A percentile compares a stretch with the other conserved stretches of the same genome.
Evolutionary conservation across 169 alveolate species (phyloP).

Genomic region (Plasmodium reichenowi): DNA sequence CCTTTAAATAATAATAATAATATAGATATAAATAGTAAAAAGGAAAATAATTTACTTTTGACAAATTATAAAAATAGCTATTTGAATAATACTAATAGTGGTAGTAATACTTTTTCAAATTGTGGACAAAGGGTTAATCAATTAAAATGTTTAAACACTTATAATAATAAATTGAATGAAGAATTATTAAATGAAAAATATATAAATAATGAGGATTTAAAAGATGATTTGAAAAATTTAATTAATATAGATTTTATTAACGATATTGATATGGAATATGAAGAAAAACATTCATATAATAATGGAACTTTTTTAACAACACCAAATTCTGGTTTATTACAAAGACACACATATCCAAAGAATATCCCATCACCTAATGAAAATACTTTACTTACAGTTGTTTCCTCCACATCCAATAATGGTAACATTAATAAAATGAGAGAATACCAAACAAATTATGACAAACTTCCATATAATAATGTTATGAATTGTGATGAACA

Average conservation of each 20-base stretch:
- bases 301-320: neutral
- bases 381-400: constrained; percentile 2
- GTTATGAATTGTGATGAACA: neutral
- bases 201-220: constrained; percentile 46
- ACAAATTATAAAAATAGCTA: constrained; percentile 17
- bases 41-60: constrained; percentile 13
- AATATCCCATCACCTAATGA: neutral
- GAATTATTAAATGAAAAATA: constrained; percentile 30
- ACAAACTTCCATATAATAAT: constrained; percentile 25
- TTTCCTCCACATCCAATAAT: neutral
- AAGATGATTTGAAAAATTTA: constrained; percentile 58
- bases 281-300: constrained; percentile 12
- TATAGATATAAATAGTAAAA: constrained; percentile 3
- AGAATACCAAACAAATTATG: constrained; percentile 22
- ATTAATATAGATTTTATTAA: constrained; percentile 70
- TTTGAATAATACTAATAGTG: neutral
- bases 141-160: neutral
- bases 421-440: constrained; percentile 4
- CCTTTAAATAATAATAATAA: constrained; percentile 8
- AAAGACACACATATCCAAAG: neutral
- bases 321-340: constrained; percentile 5
- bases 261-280: constrained; percentile 66
- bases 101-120: neutral
- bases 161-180: constrained; percentile 6
- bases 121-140: neutral